Evolutionary conservation across 208 protist genomes (phyloP).

Genomic region (Wallacemonas sp.): DNA sequence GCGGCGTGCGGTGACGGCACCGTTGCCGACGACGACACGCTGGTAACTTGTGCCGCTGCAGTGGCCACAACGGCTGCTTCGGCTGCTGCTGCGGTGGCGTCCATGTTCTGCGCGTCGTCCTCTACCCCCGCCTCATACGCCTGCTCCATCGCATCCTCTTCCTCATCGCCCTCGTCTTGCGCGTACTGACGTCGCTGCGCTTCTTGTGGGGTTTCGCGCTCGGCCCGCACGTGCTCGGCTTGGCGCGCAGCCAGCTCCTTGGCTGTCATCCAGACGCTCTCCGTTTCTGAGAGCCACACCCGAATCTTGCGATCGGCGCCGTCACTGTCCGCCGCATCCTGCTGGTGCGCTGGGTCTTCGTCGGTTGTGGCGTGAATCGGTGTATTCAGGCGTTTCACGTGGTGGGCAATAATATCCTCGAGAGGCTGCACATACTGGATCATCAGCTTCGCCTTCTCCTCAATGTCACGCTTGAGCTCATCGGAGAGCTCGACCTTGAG

Average conservation of each 20-base stretch:
- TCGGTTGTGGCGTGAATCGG: neutral
- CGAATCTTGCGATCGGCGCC: constrained; percentile 22
- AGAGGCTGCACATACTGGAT: constrained; percentile 68
- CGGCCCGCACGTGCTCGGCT: constrained; percentile 10
- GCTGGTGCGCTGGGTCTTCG: constrained; percentile 3
- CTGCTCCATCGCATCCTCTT: neutral
- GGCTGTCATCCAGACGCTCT: constrained; percentile 56
- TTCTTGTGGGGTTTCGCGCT: constrained; percentile 2
- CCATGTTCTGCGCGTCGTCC: too few species aligned
- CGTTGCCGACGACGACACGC: too few species aligned
- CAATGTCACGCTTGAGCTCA: constrained; percentile 49
- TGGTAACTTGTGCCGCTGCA: too few species aligned
- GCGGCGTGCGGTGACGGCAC: too few species aligned
- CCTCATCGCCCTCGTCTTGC: neutral
- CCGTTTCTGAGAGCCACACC: constrained; percentile 61
- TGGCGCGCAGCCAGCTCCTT: constrained; percentile 31
- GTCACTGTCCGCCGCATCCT: neutral
- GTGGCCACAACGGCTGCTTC: too few species aligned
- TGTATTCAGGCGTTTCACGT: constrained; percentile 44
- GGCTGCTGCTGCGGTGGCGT: too few species aligned
- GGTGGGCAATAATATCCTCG: constrained; percentile 43
- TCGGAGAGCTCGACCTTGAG: constrained; percentile 52
- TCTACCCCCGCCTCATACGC: constrained; percentile 16
- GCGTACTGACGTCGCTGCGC: neutral
- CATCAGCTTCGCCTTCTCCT: constrained; percentile 69